These are phyloP conservation scores for Pythium rishiriense DNA, from an alignment of 352 stramenopile genomes.

Conservation along the genomic window DNA sequence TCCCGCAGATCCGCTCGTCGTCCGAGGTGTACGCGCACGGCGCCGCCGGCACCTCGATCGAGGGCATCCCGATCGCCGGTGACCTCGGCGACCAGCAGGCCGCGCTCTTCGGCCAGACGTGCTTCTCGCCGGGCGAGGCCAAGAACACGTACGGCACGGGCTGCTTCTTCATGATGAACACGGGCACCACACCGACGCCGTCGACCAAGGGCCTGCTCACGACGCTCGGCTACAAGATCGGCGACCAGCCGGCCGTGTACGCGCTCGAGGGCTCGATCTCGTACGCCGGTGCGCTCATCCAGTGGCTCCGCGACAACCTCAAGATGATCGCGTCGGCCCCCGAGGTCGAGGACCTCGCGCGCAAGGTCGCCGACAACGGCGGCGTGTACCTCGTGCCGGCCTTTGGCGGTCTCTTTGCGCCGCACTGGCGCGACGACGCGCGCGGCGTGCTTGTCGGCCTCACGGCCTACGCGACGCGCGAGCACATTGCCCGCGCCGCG, in stretches of 20 bases:
- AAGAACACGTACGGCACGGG: conserved; percentile 99
- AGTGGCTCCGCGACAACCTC: conserved; percentile 99
- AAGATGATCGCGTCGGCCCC: conserved; percentile 91
- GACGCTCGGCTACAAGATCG: conserved; percentile 89
- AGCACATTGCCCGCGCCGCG: conserved; percentile 95
- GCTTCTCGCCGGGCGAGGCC: conserved; percentile 92
- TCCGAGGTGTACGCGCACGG: conserved; percentile 84
- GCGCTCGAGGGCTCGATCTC: conserved; percentile 97
- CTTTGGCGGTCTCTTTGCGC: conserved; percentile 97
- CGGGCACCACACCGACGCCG: conserved; percentile 84
- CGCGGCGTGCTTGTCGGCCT: conserved; percentile 96
- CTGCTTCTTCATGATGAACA: conserved; percentile 99
- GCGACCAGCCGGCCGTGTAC: conserved; percentile 90
- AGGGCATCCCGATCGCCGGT: conserved; percentile 89
- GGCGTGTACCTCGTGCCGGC: conserved; percentile 98
- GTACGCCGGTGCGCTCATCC: conserved; percentile 95
- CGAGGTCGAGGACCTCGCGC: conserved; percentile 90
- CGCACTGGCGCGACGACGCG: conserved; percentile 96
- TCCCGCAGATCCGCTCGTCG: conserved; percentile 93
- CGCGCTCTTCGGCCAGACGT: conserved; percentile 97
- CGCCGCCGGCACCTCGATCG: conserved; percentile 58
- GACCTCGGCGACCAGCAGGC: conserved; percentile 98
- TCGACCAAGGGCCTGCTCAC: conserved; percentile 95
- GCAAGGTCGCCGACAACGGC: conserved; percentile 90
- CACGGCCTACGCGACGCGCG: conserved; percentile 93